Conservation (phyloP, 345 rosid genomes). For the Ceriops tagal region DNA sequence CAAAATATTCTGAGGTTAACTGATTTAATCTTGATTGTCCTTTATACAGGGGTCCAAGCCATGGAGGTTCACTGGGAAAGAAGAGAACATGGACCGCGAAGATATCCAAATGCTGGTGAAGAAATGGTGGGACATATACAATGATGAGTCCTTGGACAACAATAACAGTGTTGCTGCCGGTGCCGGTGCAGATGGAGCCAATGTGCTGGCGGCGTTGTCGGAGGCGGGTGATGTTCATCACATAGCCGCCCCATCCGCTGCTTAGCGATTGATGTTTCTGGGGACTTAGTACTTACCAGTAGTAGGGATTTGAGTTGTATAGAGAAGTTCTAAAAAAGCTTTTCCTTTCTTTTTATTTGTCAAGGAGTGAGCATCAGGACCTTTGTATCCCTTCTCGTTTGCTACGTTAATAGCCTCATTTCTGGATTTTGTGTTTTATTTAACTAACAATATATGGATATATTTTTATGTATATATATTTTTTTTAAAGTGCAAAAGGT, state of each 20-base stretch:
- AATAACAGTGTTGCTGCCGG: slow-evolving; percentile 11
- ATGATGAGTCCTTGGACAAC: slow-evolving; percentile 57
- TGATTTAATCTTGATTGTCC: not conserved
- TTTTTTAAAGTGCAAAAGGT: too few species aligned
- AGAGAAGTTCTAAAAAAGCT: too few species aligned
- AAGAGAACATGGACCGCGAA: slow-evolving; percentile 77
- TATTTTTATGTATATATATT: too few species aligned
- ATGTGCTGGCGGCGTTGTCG: slow-evolving; percentile 41
- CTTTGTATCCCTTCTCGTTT: too few species aligned
- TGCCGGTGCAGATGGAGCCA: not conserved
- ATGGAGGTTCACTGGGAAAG: slow-evolving; percentile 87
- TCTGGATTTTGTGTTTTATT: too few species aligned
- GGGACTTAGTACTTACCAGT: too few species aligned
- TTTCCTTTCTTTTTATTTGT: too few species aligned
- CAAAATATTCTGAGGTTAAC: not conserved
- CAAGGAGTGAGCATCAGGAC: too few species aligned
- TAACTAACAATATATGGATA: too few species aligned
- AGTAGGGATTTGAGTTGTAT: too few species aligned
- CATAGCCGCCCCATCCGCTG: slow-evolving; percentile 78
- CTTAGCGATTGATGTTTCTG: slow-evolving; percentile 22
- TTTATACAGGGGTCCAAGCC: slow-evolving; percentile 69
- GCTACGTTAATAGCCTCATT: too few species aligned
- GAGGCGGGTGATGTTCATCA: slow-evolving; percentile 49
- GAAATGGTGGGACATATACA: slow-evolving; percentile 82
- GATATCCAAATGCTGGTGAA: slow-evolving; percentile 70